Base-by-base conservation (phyloP, 768 basidiomycete genomes). In the Saitozyma sp. region DNA sequence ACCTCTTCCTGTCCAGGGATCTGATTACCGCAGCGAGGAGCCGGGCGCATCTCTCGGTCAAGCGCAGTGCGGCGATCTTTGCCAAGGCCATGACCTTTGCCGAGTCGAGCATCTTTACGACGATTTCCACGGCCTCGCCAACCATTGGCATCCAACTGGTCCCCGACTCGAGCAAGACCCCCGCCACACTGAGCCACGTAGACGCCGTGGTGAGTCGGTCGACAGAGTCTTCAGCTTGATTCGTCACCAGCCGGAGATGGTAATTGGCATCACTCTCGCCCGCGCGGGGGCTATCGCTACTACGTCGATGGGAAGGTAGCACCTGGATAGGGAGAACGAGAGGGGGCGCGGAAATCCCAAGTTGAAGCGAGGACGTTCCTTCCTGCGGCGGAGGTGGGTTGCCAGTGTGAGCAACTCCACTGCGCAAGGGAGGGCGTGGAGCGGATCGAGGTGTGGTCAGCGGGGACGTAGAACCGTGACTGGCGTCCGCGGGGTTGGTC, bases 31-130 rank as follows among this genome's bases (percentile, higher is more conserved):
- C 76, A 3, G 54, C 56, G 10, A 75, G 50, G 6, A 77, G 66
- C 8, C 60, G 43, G 16, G 74, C 66, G 5, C 66, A 70, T 41
- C 74, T 48, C 37, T 75, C 74, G 42, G 72, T 70, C 60, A 72
- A 51, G 39, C 73, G 52, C 6, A 75, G 49, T 14, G 70, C 66
- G 13, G 73, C 68, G 9, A 75, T 70, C 38, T 59, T 68, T 10
- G 65, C 67, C 3, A 75, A 54, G 1, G 56, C 48, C 13, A 71
- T 59, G 10, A 61, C 61, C 51, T 72, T 49, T 0, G 73, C 70
- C 11, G 54, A 57, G 13, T 55, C 50, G 38, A 70, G 37, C 70
- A 75, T 71, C 2, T 45, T 17, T 1, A 62, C 60, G 7, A 75
- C 62, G n/a, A 70, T 50, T 8, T 43, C 51, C 5, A 67, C 63